Base-by-base conservation (phyloP, 768 basidiomycete genomes). In the Agaricus blazei region DNA sequence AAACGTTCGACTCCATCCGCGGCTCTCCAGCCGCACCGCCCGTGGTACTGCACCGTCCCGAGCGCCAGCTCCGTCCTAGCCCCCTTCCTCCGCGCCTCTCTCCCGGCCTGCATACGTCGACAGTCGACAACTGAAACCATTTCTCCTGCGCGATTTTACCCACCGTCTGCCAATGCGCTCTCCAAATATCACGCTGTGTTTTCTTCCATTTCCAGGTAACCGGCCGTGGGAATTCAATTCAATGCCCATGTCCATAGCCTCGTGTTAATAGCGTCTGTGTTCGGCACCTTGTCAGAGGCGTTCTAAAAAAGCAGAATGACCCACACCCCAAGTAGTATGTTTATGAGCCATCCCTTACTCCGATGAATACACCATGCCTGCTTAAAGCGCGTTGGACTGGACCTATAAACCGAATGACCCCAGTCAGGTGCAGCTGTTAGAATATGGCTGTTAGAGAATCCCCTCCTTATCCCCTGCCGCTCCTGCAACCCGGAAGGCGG, bases 131-230 rank as follows among this genome's bases (percentile, higher is more conserved):
- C 19, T 19, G 19, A 19, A 19, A 19, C 9, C 46, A 48, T 47
- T 41, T 44, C 29, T 48, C 53, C 53, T 40, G 7, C 48, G 45
- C 31, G 34, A 44, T 54, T 54, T 54, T 48, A 54, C 53, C 53
- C 53, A 54, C 46, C 31, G 19, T 46, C 53, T 54, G 53, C 53
- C 53, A 54, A 54, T 29, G 24, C 26, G 38, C 31, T 19, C 40
- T 9, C 24, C n/a, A 48, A 27, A 19, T 40, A 48, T 23, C 44
- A 7, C 38, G 48, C 19, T 15, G 29, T 48, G 48, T 54, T 54
- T 49, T 48, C 54, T 54, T 54, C 54, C 47, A 54, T 48, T 54
- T 48, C 47, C 54, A 49, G 38, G n/a, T 43, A 48, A 28, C 23
- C 48, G 27, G 36, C 34, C 47, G 41, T 54, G 46, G 40, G 54